These are phyloP conservation scores for Cephalotrichum gorgonifer DNA, from an alignment of 2,329 filamentous ascomycete species.

Conservation along the genomic window DNA sequence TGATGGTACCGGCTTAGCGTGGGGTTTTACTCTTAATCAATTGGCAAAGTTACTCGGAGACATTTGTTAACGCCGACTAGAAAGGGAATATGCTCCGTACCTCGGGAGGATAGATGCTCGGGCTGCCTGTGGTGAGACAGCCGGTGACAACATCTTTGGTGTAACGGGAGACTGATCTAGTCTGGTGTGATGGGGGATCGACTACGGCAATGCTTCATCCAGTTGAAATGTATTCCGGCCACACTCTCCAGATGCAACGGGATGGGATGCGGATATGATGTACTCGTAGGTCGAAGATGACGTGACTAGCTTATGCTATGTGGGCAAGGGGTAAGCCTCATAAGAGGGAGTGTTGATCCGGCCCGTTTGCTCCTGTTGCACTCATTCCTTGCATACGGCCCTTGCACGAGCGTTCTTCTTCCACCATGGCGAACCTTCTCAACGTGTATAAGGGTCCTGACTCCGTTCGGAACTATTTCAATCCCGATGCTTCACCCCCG, in stretches of 20 bases:
- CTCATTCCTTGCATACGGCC: not conserved
- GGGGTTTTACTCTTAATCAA: no score
- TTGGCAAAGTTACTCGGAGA: no score
- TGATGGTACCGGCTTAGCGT: no score
- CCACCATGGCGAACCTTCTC: conserved; percentile 15
- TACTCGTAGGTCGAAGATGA: not conserved
- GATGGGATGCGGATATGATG: not conserved
- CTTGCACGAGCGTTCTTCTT: not conserved
- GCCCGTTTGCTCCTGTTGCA: not conserved
- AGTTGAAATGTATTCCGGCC: not conserved
- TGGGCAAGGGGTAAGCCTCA: not conserved
- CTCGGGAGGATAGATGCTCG: no score
- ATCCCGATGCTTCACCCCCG: conserved; percentile 45
- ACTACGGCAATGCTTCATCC: not conserved
- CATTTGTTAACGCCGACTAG: no score
- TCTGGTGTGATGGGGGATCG: not conserved
- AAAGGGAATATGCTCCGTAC: no score
- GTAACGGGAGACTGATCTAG: not conserved
- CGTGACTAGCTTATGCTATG: not conserved
- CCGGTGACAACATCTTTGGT: not conserved
- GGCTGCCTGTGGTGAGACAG: not conserved
- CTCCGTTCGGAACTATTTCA: conserved; percentile 46
- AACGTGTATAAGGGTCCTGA: conserved; percentile 50
- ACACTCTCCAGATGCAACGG: not conserved
- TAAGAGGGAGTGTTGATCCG: not conserved